Percentiles rank a stretch among this genome's conserved stretches.
These are phyloP conservation scores for Pythium periplocum DNA, from an alignment of 352 stramenopile species.

Conservation along the genomic window DNA sequence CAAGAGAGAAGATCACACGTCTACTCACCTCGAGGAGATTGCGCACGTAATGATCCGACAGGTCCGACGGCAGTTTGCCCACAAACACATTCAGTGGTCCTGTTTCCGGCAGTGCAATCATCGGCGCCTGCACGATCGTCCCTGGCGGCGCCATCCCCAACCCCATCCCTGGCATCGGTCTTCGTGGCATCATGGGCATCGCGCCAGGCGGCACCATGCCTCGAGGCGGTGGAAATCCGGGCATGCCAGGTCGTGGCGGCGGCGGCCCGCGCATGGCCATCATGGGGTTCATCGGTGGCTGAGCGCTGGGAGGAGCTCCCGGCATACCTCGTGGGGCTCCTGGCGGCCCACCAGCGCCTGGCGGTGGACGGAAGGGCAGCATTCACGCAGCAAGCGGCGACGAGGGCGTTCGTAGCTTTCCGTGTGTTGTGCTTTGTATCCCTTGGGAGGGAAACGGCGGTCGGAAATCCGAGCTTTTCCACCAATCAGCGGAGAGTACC, in stretches of 20 bases:
- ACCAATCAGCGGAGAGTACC: too few species aligned
- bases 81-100: slow-evolving; percentile 42
- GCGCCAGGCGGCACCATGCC: not conserved
- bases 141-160: slow-evolving; percentile 9
- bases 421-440: too few species aligned
- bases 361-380: slow-evolving; percentile 15
- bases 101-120: slow-evolving; percentile 16
- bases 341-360: not conserved
- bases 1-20: too few species aligned
- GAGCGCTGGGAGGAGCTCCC: not conserved
- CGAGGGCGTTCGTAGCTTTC: too few species aligned
- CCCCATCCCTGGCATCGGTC: not conserved
- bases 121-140: slow-evolving; percentile 7
- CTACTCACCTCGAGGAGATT: slow-evolving; percentile 39
- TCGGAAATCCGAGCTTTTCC: too few species aligned
- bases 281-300: slow-evolving; percentile 5
- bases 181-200: not conserved
- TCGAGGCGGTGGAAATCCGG: slow-evolving; percentile 6
- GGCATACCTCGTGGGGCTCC: not conserved
- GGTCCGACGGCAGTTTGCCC: slow-evolving; percentile 41
- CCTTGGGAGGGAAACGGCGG: too few species aligned
- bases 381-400: not conserved
- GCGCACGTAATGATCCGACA: slow-evolving; percentile 49
- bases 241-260: slow-evolving; percentile 5
- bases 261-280: slow-evolving; percentile 8